phyloP scores from a whole-genome alignment of 805 yeast species.

The Nakazawaea ernobii region DNA sequence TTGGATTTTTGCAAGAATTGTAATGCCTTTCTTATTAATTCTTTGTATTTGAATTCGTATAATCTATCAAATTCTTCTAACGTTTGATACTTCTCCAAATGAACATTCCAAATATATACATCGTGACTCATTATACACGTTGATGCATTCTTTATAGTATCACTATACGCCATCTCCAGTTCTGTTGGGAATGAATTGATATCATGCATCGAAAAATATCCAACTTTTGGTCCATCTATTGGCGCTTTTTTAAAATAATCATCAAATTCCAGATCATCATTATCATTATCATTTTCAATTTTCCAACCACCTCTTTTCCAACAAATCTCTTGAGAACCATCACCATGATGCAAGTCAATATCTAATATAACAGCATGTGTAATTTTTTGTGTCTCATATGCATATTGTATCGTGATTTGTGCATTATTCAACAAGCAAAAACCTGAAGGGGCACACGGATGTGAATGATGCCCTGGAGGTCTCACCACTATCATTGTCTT shows the following conservation, averaged over 20 bases:
- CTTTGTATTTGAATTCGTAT: constrained; percentile 56
- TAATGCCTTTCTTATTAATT: constrained; percentile 59
- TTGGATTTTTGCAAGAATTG: constrained; percentile 46
- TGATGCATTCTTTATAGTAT: constrained; percentile 68
- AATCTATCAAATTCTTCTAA: constrained; percentile 61
- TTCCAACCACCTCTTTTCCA: constrained; percentile 71
- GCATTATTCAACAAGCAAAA: constrained; percentile 79
- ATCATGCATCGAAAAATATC: constrained; percentile 80
- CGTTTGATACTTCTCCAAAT: constrained; percentile 57
- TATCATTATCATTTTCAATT: constrained; percentile 38
- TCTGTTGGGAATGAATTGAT: constrained; percentile 86
- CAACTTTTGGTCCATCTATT: constrained; percentile 52
- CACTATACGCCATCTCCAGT: constrained; percentile 66
- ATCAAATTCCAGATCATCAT: constrained; percentile 31
- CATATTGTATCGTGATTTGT: constrained; percentile 76
- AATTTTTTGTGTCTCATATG: constrained; percentile 51
- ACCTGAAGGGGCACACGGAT: constrained; percentile 79
- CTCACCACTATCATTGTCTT: constrained; percentile 64
- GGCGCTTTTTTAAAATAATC: constrained; percentile 43
- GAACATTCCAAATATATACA: constrained; percentile 79
- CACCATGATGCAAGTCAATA: constrained; percentile 85
- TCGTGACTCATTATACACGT: constrained; percentile 76
- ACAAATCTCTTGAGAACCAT: constrained; percentile 82
- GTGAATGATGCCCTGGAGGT: constrained; percentile 88
- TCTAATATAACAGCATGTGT: constrained; percentile 81